These are phyloP conservation scores for Lolium multiflorum DNA, from an alignment of 176 grass and related monocot species.

Conservation along the genomic window DNA sequence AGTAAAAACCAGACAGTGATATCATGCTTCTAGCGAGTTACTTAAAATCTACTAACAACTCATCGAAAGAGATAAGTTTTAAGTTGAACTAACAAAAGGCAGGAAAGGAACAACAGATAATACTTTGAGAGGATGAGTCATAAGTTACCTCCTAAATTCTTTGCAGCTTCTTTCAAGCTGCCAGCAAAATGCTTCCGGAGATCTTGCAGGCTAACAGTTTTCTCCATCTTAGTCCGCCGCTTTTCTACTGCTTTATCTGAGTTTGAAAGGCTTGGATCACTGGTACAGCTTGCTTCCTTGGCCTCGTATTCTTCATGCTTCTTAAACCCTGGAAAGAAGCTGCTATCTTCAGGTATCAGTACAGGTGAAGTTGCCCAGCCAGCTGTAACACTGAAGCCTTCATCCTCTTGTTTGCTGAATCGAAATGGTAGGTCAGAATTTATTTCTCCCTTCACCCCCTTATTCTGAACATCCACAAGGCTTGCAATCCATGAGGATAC, in stretches of 20 bases:
- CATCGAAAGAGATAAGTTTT: conserved; percentile 16
- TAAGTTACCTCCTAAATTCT: conserved; percentile 88
- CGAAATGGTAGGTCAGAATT: conserved; percentile 44
- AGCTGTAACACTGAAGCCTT: conserved; percentile 71
- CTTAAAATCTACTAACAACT: conserved; percentile 16
- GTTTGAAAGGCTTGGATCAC: conserved; percentile 50
- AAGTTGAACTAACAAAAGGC: background rate
- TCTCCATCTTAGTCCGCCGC: conserved; percentile 79
- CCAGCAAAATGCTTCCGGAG: conserved; percentile 92
- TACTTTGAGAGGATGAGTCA: background rate
- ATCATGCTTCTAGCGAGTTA: background rate
- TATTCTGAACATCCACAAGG: conserved; percentile 60
- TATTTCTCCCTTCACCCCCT: conserved; percentile 40
- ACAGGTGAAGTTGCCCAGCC: conserved; percentile 52
- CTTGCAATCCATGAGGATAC: conserved; percentile 62
- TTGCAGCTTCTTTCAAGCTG: conserved; percentile 98
- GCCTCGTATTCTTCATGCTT: conserved; percentile 47
- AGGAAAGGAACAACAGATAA: background rate
- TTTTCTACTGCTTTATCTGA: conserved; percentile 64
- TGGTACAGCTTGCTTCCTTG: conserved; percentile 51
- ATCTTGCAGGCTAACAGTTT: conserved; percentile 77
- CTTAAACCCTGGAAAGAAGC: conserved; percentile 56
- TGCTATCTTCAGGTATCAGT: conserved; percentile 44
- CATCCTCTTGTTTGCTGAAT: conserved; percentile 64
- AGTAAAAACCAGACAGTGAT: background rate